phyloP scores from a whole-genome alignment of 2,329 filamentous ascomycete genomes.

The Cryphonectria carpinicola region DNA sequence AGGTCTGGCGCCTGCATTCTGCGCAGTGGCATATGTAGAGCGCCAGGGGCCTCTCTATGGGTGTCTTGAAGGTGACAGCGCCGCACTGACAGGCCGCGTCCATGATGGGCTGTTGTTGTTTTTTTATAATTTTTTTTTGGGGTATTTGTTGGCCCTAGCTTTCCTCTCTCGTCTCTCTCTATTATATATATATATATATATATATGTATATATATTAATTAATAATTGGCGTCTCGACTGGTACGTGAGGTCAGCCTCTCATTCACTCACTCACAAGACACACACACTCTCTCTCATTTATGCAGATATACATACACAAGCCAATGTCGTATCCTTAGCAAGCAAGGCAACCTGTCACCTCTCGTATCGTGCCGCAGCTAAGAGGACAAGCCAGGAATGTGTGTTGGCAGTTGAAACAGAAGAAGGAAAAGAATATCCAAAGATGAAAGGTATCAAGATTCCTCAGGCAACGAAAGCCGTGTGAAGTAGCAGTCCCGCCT shows the following conservation, averaged over 20 bases:
- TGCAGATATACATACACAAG: neutral
- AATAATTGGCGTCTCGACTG: neutral
- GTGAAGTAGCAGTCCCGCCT: neutral
- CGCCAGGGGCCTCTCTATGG: conserved; percentile 61
- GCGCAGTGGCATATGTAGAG: conserved; percentile 74
- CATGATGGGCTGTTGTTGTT: conserved; percentile 44
- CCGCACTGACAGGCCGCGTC: conserved; percentile 69
- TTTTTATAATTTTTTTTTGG: neutral
- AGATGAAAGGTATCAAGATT: neutral
- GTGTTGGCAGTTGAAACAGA: neutral
- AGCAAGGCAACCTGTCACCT: neutral
- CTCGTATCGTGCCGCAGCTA: neutral
- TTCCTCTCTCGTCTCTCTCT: neutral
- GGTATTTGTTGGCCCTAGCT: neutral
- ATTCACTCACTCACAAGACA: neutral
- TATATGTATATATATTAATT: too few species aligned
- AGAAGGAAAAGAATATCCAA: neutral
- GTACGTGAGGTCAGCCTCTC: neutral
- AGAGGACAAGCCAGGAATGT: neutral
- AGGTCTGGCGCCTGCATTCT: conserved; percentile 67
- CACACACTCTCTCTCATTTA: neutral
- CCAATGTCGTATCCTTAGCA: neutral
- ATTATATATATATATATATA: too few species aligned
- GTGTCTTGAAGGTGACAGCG: conserved; percentile 64
- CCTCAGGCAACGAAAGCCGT: neutral